Evolutionary conservation across 2,329 filamentous ascomycete genomes (phyloP).

Genomic region (Myriangium duriaei): DNA sequence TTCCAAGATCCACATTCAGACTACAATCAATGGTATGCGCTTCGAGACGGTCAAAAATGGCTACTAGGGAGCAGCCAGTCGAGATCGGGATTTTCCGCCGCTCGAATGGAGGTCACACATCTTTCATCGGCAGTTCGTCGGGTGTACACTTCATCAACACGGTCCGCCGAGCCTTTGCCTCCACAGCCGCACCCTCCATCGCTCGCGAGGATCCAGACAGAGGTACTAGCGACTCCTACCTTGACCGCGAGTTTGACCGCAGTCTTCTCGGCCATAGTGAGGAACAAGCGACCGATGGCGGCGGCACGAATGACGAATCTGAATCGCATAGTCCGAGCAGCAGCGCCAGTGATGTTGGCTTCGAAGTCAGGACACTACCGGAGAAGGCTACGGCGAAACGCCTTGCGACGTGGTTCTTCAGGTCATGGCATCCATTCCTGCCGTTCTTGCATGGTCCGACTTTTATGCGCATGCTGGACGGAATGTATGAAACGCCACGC

Average conservation of each 20-base stretch:
- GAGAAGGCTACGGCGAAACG: slow-evolving; percentile 26
- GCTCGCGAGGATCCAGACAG: not conserved
- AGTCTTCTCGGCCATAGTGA: no score
- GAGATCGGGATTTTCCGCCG: slow-evolving; percentile 7
- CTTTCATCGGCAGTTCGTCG: slow-evolving; percentile 39
- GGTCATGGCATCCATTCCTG: slow-evolving; percentile 40
- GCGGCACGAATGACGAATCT: no score
- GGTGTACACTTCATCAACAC: slow-evolving; percentile 44
- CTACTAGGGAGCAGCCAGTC: slow-evolving; percentile 2
- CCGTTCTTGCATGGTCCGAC: slow-evolving; percentile 40
- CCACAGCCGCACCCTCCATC: slow-evolving; percentile 8
- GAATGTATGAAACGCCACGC: slow-evolving; percentile 33
- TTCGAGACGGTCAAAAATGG: no score
- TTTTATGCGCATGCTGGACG: slow-evolving; percentile 34
- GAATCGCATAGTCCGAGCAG: no score
- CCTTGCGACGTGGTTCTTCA: slow-evolving; percentile 38
- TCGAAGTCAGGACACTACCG: slow-evolving; percentile 16
- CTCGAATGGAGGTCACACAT: slow-evolving; percentile 5
- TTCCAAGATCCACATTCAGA: no score
- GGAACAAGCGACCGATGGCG: no score
- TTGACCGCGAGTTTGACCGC: slow-evolving; percentile 5
- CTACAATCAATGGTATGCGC: no score
- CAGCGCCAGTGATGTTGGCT: no score
- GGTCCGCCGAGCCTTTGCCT: slow-evolving; percentile 39
- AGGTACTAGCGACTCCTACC: no score